Base-by-base conservation (phyloP, 2,329 filamentous ascomycete genomes). In the Epichloe uncinata region DNA sequence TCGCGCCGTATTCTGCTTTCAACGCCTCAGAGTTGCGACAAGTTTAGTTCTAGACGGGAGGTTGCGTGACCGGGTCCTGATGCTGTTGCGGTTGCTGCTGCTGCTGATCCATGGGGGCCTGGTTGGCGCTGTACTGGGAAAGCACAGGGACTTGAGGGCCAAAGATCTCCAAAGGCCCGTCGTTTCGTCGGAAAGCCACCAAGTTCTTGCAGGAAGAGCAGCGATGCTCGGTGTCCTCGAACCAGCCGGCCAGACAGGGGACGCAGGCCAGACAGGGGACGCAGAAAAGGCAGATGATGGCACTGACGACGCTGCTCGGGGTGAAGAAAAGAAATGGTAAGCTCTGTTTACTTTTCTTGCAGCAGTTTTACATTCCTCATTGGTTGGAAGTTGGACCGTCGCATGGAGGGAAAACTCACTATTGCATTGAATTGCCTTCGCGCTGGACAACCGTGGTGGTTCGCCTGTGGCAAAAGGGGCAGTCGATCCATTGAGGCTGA, bases 191-290 rank as follows among this genome's bases (percentile, higher is more conserved):
- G 26, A 49, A 40, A 20, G 64, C 64, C 4, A 66, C 57, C 51
- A 57, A 55, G 45, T 60, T 60, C 40, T 57, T 54, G 58, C 64
- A 66, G 20, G 50, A 36, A 8, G 55, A 53, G 58, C 64, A 66
- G 42, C 49, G 57, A 53, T 59, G 63, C 50, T 61, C 48, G 6
- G 52, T 57, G 33, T 63, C 55, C 52, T 66, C 62, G 48, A 61
- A 66, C 64, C 63, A 65, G 35, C 57, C 53, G 3, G 60, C 60
- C 13, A 61, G 47, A 50, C 63, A 65, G 6, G 63, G 63, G 13
- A 66, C 48, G 48, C 61, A 64, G 9, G 63, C 52, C 5, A 64
- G 55, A 47, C 59, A 65, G 16, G 16, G 16, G 50, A 64, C 51
- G 53, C 62, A 65, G 45, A 65, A 38, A 16, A 65, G 51, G 47